phyloP scores from a whole-genome alignment of 2,329 filamentous ascomycete genomes.

The Pestalotiopsis sp. region DNA sequence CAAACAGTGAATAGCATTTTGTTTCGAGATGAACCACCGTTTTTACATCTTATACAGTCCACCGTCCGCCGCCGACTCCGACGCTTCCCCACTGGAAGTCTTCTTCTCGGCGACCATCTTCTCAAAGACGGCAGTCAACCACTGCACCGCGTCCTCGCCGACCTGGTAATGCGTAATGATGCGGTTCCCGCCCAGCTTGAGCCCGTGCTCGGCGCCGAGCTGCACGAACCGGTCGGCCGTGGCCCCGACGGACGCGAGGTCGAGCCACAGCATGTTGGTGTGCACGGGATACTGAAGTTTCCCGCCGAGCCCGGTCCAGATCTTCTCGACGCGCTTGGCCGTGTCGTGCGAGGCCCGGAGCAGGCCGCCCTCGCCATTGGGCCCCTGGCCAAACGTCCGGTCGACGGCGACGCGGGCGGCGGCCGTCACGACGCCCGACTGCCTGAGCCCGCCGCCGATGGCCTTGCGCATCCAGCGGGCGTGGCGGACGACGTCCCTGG shows the following conservation, averaged over 20 bases:
- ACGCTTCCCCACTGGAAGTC: not conserved
- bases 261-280: slow-evolving; percentile 79
- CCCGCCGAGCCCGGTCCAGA: slow-evolving; percentile 66
- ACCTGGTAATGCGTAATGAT: slow-evolving; percentile 49
- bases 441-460: slow-evolving; percentile 78
- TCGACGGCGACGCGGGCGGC: slow-evolving; percentile 78
- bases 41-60: not conserved
- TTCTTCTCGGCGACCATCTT: slow-evolving; percentile 28
- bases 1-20: too few species aligned
- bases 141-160: slow-evolving; percentile 58
- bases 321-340: slow-evolving; percentile 62
- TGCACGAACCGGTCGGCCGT: slow-evolving; percentile 25
- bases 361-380: slow-evolving; percentile 36
- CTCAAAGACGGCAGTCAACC: slow-evolving; percentile 49
- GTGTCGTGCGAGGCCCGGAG: slow-evolving; percentile 59
- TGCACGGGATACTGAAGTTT: slow-evolving; percentile 62
- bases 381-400: slow-evolving; percentile 70
- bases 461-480: slow-evolving; percentile 79
- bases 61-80: not conserved
- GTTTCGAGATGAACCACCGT: too few species aligned
- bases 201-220: slow-evolving; percentile 28
- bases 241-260: slow-evolving; percentile 38
- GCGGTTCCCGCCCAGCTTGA: slow-evolving; percentile 28
- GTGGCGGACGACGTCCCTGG: slow-evolving; percentile 61
- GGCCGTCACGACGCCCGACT: slow-evolving; percentile 76